Evolutionary conservation across 2,329 filamentous ascomycete species (phyloP).

Genomic region (Xylaria hypoxylon): DNA sequence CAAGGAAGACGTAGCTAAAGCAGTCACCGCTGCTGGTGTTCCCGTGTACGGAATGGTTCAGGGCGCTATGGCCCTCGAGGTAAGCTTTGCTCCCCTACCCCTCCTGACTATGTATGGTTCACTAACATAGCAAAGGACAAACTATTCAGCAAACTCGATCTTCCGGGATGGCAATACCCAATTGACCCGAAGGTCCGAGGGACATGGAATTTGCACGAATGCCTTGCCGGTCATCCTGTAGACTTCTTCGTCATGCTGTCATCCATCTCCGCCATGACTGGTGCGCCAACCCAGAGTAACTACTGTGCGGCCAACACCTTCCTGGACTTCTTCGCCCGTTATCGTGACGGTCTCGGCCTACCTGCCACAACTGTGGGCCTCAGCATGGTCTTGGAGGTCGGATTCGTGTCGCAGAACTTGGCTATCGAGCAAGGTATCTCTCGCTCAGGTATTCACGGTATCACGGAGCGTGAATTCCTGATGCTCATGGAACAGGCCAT

Average conservation of each 20-base stretch:
- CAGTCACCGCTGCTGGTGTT: constrained; percentile 33
- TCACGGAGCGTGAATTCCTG: constrained; percentile 36
- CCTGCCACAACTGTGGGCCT: constrained; percentile 34
- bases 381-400: constrained; percentile 37
- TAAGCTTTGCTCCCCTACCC: constrained; percentile 38
- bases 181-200: constrained; percentile 39
- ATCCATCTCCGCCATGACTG: constrained; percentile 50
- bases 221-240: constrained; percentile 38
- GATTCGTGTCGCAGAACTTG: constrained; percentile 34
- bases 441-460: constrained; percentile 35
- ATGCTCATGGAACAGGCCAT: constrained; percentile 36
- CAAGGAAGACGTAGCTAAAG: constrained; percentile 41
- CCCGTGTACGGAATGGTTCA: constrained; percentile 43
- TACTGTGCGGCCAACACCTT: constrained; percentile 45
- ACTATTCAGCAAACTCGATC: constrained; percentile 29
- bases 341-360: constrained; percentile 24
- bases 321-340: constrained; percentile 34
- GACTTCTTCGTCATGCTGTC: constrained; percentile 55
- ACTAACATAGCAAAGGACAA: constrained; percentile 19
- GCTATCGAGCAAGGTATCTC: constrained; percentile 35
- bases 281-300: constrained; percentile 50
- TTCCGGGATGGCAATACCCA: constrained; percentile 36
- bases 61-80: constrained; percentile 51
- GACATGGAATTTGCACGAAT: constrained; percentile 36
- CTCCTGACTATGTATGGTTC: background rate